phyloP scores from a whole-genome alignment of 1,284 basidiomycete species.

The Cryptococcus jaspeensis region DNA sequence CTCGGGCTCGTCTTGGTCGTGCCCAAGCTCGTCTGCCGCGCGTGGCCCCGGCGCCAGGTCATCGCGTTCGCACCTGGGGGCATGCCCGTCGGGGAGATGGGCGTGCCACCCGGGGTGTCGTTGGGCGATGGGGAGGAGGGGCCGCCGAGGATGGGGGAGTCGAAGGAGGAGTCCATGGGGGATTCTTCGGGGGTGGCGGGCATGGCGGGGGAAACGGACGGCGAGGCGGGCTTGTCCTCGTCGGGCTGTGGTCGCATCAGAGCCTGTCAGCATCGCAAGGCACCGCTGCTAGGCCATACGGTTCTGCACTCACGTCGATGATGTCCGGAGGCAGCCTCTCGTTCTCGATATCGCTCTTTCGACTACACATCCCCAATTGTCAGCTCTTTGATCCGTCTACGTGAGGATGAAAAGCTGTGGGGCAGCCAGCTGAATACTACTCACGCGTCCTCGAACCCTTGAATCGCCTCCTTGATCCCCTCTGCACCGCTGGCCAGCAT shows the following conservation, averaged over 20 bases:
- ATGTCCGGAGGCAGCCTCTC: conserved; percentile 93
- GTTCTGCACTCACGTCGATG: conserved; percentile 60
- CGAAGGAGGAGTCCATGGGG: conserved; percentile 4
- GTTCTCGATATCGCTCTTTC: conserved; percentile 98
- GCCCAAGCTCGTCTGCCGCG: conserved; percentile 82
- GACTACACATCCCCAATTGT: conserved; percentile 54
- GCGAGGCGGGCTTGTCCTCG: conserved; percentile 55
- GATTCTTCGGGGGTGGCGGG: conserved; percentile 32
- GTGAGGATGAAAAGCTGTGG: too few relatives aligned
- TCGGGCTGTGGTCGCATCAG: conserved; percentile 32
- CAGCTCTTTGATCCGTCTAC: not conserved
- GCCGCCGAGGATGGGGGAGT: conserved; percentile 14
- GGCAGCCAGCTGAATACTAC: conserved; percentile 49
- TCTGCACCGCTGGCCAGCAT: conserved; percentile 86
- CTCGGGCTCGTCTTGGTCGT: conserved; percentile 96
- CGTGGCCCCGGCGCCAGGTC: conserved; percentile 62
- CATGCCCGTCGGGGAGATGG: conserved; percentile 21
- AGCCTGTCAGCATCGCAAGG: not conserved
- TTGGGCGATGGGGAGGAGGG: conserved; percentile 8
- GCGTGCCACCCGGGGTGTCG: conserved; percentile 12
- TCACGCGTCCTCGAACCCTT: conserved; percentile 91
- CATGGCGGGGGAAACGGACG: conserved; percentile 34
- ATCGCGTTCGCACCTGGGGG: conserved; percentile 11
- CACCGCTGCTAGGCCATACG: too few relatives aligned
- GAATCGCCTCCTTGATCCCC: conserved; percentile 93